Percentiles rank a stretch among this genome's conserved stretches.
Conservation (phyloP, 2,329 filamentous ascomycete species). For the Aspergillus pseudoterreus region DNA sequence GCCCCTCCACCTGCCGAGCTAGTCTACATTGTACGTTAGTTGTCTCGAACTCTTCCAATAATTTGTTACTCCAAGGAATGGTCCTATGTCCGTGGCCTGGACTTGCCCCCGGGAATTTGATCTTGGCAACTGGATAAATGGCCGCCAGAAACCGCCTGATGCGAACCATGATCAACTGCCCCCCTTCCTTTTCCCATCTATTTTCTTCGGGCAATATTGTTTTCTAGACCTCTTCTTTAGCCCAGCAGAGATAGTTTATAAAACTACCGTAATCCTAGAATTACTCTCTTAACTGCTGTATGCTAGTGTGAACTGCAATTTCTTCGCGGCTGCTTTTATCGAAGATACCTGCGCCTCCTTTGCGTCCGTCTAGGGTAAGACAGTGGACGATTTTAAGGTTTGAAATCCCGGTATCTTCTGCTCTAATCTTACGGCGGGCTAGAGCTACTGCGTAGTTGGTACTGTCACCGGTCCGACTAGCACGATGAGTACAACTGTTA, state of each 20-base stretch:
- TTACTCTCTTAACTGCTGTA: constrained; percentile 7
- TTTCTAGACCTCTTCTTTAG: too few relatives aligned
- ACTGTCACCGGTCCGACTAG: constrained; percentile 4
- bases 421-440: constrained; percentile 12
- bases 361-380: constrained; percentile 19
- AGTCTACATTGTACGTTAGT: background rate
- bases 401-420: constrained; percentile 25
- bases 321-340: constrained; percentile 6
- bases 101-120: too few relatives aligned
- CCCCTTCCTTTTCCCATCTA: background rate
- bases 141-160: background rate
- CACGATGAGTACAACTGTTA: constrained; percentile 4
- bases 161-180: background rate
- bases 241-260: constrained; percentile 1
- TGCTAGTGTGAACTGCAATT: constrained; percentile 8
- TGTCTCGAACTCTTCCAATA: background rate
- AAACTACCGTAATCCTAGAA: constrained; percentile 4
- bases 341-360: constrained; percentile 28
- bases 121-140: too few relatives aligned
- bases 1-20: background rate
- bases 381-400: constrained; percentile 16
- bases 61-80: background rate
- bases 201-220: background rate
- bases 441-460: constrained; percentile 12
- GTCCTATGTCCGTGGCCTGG: too few relatives aligned